Base-by-base conservation (phyloP, 2,329 filamentous ascomycete genomes). In the Talaromyces sp. region DNA sequence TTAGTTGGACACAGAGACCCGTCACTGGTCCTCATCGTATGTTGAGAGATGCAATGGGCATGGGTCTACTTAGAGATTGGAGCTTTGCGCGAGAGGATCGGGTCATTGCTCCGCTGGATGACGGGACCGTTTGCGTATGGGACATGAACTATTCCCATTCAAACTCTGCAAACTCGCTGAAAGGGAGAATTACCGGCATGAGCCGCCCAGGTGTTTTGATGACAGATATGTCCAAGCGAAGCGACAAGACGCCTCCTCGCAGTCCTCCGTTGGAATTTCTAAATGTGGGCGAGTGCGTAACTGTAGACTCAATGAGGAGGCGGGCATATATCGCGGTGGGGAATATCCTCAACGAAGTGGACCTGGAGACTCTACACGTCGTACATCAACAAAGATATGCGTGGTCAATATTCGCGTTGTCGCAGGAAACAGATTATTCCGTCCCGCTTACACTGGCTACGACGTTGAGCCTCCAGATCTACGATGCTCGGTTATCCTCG, bases 101-200 rank as follows among this genome's bases (percentile, higher is more conserved):
- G 62, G 87, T 91, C 0, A 84, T 96, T 16, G 89, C 90, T 0
- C 92, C 93, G 2, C 81, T 97, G 8, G 92, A 96, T 65, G 91
- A 97, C 73, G 93, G 93, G 0, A 92, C 91, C 60, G 85, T 97
- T n/a, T 91, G 89, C 70, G 78, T 97, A 7, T 97, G 93, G 93
- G 90, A 96, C 73, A 80, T 91, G 60, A 87, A 84, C 63, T 72
- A 74, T 64, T 75, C 75, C 3, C 74, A 77, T 64, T 69, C 68
- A 1, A 68, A 69, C 22, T 69, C 69, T 5, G 73, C 74, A 2
- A 70, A 69, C 11, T 67, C 70, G 22, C 85, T 85, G 1, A 84
- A 82, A 35, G 79, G 79, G 57, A 85, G 82, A 2, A 85, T 95
- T 37, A 69, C 91, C 11, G 87, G 85, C 0, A 85, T 84, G 67